These are phyloP conservation scores for Adansonia rubrostipa DNA, from an alignment of 441 rosid genomes.

Conservation along the genomic window DNA sequence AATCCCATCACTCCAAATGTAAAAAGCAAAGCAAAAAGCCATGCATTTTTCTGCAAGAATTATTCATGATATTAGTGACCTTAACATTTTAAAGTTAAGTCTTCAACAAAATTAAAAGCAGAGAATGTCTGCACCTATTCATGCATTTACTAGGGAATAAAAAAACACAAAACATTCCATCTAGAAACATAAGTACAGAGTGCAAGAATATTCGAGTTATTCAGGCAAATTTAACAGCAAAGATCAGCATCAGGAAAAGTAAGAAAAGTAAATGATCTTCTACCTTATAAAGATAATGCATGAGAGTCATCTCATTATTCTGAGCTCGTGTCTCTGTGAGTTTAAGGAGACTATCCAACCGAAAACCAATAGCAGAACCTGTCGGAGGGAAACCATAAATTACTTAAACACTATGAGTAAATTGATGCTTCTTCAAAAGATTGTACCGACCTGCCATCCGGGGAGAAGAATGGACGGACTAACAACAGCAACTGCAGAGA, in stretches of 20 bases:
- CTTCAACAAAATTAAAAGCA: neutral
- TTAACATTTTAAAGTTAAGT: neutral
- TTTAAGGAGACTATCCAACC: conserved; percentile 93
- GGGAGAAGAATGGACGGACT: conserved; percentile 1
- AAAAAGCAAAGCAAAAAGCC: neutral
- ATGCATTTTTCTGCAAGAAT: neutral
- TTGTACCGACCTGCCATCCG: neutral
- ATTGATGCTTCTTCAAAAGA: neutral
- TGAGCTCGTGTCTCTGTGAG: conserved; percentile 87
- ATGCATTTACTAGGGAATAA: neutral
- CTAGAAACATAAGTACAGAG: neutral
- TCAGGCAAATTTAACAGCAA: conserved; percentile 18
- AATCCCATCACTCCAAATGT: neutral
- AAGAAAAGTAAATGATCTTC: conserved; percentile 14
- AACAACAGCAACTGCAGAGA: neutral
- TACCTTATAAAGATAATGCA: conserved; percentile 99
- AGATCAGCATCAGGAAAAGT: neutral
- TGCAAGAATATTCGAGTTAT: neutral
- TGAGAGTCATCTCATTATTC: conserved; percentile 92
- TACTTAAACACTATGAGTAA: conserved; percentile 18
- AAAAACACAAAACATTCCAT: neutral
- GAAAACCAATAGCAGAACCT: conserved; percentile 97
- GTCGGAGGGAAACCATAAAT: conserved; percentile 25
- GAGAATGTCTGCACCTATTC: neutral
- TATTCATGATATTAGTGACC: neutral